phyloP scores from a whole-genome alignment of 208 protist genomes.

The Leishmania aethiopica region DNA sequence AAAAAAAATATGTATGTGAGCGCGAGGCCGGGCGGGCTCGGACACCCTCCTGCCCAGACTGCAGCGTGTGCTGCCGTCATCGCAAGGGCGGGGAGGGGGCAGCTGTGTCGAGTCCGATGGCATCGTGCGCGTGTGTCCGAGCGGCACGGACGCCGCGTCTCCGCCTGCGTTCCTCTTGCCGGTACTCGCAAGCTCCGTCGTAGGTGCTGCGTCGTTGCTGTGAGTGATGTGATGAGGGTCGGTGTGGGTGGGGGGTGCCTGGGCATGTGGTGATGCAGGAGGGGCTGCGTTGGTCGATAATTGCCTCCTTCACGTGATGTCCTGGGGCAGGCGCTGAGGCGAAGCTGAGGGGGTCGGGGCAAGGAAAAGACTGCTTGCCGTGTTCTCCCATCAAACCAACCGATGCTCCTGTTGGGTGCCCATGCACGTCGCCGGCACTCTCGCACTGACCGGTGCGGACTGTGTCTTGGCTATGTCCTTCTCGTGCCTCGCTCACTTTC shows the following conservation, averaged over 20 bases:
- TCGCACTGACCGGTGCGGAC: background rate
- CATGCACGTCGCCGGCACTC: background rate
- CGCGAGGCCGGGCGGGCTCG: background rate
- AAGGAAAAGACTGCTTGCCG: background rate
- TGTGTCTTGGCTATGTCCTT: background rate
- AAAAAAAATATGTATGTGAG: background rate
- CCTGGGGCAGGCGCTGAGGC: background rate
- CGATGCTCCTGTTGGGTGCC: background rate
- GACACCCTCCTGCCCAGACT: background rate
- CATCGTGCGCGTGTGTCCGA: background rate
- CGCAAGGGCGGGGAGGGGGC: background rate
- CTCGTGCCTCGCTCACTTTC: background rate
- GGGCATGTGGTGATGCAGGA: background rate
- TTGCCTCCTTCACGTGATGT: background rate
- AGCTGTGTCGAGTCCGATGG: no score
- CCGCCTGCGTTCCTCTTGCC: background rate
- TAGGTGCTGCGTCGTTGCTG: background rate
- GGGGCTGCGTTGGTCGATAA: background rate
- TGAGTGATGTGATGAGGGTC: background rate
- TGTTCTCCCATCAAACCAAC: background rate
- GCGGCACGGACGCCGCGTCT: background rate
- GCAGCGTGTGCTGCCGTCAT: background rate
- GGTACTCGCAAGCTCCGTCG: background rate
- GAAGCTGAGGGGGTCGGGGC: background rate
- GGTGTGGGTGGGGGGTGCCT: background rate